Evolutionary conservation across 495 filamentous ascomycete species (phyloP).

Genomic region (Penicillium canariense): DNA sequence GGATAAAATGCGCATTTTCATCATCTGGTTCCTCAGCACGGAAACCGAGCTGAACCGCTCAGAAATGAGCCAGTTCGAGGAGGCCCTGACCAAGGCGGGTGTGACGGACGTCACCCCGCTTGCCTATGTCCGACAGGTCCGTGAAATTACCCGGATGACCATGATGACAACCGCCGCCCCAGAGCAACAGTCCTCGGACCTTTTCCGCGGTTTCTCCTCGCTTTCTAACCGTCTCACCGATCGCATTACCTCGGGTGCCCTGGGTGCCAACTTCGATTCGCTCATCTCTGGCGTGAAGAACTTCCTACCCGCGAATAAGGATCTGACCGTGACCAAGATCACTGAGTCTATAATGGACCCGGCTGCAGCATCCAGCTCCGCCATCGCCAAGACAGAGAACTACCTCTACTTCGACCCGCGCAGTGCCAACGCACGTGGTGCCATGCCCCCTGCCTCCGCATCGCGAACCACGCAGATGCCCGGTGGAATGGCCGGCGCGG

Average conservation of each 20-base stretch:
- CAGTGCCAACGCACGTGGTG: constrained; percentile 86
- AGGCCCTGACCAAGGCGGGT: constrained; percentile 72
- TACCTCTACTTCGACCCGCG: constrained; percentile 99
- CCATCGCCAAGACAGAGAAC: constrained; percentile 93
- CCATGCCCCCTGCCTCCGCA: constrained; percentile 70
- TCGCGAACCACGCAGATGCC: constrained; percentile 54
- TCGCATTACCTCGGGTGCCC: constrained; percentile 84
- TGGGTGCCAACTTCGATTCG: constrained; percentile 88
- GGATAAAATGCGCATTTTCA: constrained; percentile 89
- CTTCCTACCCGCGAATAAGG: constrained; percentile 91
- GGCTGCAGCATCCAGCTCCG: constrained; percentile 77
- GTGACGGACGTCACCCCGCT: constrained; percentile 70
- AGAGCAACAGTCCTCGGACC: constrained; percentile 61
- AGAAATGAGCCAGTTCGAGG: constrained; percentile 85
- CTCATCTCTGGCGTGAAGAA: constrained; percentile 99
- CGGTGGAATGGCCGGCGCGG: constrained; percentile 41
- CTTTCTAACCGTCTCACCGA: constrained; percentile 91
- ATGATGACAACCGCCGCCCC: constrained; percentile 90
- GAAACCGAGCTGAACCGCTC: constrained; percentile 80
- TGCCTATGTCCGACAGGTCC: constrained; percentile 86
- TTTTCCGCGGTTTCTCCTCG: constrained; percentile 86
- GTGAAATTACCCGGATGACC: constrained; percentile 95
- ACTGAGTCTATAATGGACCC: constrained; percentile 99
- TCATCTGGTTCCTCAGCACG: constrained; percentile 97
- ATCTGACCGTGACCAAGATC: constrained; percentile 95